Evolutionary conservation across 352 stramenopile species (phyloP).

Genomic region (Globisporangium polare): DNA sequence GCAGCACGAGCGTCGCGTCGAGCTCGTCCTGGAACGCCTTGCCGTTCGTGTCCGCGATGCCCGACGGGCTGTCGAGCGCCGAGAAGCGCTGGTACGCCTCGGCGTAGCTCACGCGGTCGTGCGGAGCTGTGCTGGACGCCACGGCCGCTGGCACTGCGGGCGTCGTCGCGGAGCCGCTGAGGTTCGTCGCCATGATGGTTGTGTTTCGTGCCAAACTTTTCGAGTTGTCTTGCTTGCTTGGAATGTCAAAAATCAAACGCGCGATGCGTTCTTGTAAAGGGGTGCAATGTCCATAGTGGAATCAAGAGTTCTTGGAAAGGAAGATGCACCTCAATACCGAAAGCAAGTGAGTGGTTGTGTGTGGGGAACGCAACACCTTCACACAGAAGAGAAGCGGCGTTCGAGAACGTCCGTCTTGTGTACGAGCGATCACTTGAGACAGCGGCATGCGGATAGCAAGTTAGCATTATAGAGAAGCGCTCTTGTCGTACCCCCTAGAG

Average conservation of each 20-base stretch:
- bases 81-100: constrained; percentile 37
- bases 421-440: no score
- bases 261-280: constrained; percentile 7
- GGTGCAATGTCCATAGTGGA: background rate
- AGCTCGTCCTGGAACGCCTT: constrained; percentile 49
- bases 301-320: constrained; percentile 24
- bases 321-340: constrained; percentile 18
- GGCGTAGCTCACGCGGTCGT: constrained; percentile 36
- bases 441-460: background rate
- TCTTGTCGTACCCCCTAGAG: no score
- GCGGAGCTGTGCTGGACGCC: background rate
- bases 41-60: constrained; percentile 34
- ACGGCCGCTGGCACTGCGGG: background rate
- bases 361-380: background rate
- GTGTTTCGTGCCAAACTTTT: background rate
- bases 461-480: background rate
- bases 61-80: constrained; percentile 37
- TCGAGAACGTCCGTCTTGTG: background rate
- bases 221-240: background rate
- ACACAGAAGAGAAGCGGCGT: background rate
- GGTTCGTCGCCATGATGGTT: constrained; percentile 7
- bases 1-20: constrained; percentile 22
- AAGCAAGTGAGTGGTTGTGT: background rate
- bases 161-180: constrained; percentile 11
- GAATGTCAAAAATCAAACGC: constrained; percentile 1